Percentiles rank a stretch among this genome's conserved stretches.
Conservation (phyloP, 805 yeast species). For the Ogataea methanolica region DNA sequence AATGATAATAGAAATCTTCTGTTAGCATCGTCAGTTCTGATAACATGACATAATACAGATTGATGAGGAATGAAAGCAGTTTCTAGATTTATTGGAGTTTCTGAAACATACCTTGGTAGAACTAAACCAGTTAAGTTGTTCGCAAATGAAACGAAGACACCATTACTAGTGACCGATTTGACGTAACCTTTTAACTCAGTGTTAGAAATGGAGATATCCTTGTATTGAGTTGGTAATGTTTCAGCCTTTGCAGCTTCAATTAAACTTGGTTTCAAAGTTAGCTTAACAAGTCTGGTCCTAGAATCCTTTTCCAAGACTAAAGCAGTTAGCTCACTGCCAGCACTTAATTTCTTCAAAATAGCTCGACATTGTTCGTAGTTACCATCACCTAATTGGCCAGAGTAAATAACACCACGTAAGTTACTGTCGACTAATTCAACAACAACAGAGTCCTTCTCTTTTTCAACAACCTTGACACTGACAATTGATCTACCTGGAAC, state of each 20-base stretch:
- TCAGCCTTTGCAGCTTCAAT: slow-evolving; percentile 54
- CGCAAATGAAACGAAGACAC: slow-evolving; percentile 80
- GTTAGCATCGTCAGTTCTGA: slow-evolving; percentile 63
- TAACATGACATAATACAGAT: slow-evolving; percentile 64
- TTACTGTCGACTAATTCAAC: slow-evolving; percentile 53
- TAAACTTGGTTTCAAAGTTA: slow-evolving; percentile 62
- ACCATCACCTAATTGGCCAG: slow-evolving; percentile 75
- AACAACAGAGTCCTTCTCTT: slow-evolving; percentile 65
- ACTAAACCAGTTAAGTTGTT: slow-evolving; percentile 80
- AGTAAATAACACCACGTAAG: slow-evolving; percentile 65
- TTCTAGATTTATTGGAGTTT: slow-evolving; percentile 46
- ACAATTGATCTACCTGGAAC: slow-evolving; percentile 60
- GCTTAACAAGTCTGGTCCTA: slow-evolving; percentile 54
- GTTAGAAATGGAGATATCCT: slow-evolving; percentile 50
- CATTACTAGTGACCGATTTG: slow-evolving; percentile 70
- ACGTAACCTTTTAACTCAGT: slow-evolving; percentile 65
- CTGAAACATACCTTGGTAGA: slow-evolving; percentile 65
- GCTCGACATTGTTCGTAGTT: slow-evolving; percentile 71
- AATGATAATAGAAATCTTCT: slow-evolving; percentile 68
- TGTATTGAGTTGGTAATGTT: slow-evolving; percentile 54
- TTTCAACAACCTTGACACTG: slow-evolving; percentile 61
- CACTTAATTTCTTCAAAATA: slow-evolving; percentile 51
- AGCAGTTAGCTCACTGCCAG: slow-evolving; percentile 57
- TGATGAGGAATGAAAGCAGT: slow-evolving; percentile 58
- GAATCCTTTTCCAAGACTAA: slow-evolving; percentile 65